Evolutionary conservation across 2,329 filamentous ascomycete genomes (phyloP).

Genomic region (Phoma sp.): DNA sequence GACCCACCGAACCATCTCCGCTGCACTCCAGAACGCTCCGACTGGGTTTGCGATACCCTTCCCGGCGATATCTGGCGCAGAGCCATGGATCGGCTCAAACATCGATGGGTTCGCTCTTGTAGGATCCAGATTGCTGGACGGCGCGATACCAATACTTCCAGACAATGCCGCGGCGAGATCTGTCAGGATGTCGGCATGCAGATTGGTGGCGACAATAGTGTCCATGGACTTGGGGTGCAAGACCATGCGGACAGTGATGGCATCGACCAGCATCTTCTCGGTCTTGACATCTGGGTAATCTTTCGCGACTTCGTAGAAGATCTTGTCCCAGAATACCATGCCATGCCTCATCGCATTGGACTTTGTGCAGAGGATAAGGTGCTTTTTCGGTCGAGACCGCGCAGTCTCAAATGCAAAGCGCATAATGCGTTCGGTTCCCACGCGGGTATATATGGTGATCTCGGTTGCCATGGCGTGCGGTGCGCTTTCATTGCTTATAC

Average conservation of each 20-base stretch:
- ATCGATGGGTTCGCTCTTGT: slow-evolving; percentile 63
- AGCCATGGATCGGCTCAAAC: slow-evolving; percentile 70
- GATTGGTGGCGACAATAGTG: slow-evolving; percentile 57
- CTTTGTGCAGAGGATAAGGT: slow-evolving; percentile 59
- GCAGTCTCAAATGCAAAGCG: slow-evolving; percentile 57
- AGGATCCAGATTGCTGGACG: slow-evolving; percentile 71
- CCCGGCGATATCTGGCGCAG: slow-evolving; percentile 69
- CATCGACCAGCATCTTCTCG: slow-evolving; percentile 60
- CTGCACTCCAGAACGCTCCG: slow-evolving; percentile 72
- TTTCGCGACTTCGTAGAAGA: slow-evolving; percentile 55
- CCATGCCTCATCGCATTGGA: slow-evolving; percentile 57
- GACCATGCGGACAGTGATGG: slow-evolving; percentile 58
- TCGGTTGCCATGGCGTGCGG: slow-evolving; percentile 54
- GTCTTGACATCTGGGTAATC: slow-evolving; percentile 54
- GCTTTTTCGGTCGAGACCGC: slow-evolving; percentile 51
- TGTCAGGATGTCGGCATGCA: slow-evolving; percentile 68
- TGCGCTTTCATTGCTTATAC: slow-evolving; percentile 51
- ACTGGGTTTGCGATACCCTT: slow-evolving; percentile 69
- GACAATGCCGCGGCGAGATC: slow-evolving; percentile 71
- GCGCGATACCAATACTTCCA: slow-evolving; percentile 72
- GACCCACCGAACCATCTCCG: slow-evolving; percentile 72
- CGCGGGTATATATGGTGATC: slow-evolving; percentile 55
- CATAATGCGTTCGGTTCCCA: slow-evolving; percentile 56
- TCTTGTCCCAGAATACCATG: slow-evolving; percentile 58
- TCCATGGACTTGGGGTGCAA: slow-evolving; percentile 54